phyloP scores from a whole-genome alignment of 768 basidiomycete species.

The Pisolithus tinctorius region DNA sequence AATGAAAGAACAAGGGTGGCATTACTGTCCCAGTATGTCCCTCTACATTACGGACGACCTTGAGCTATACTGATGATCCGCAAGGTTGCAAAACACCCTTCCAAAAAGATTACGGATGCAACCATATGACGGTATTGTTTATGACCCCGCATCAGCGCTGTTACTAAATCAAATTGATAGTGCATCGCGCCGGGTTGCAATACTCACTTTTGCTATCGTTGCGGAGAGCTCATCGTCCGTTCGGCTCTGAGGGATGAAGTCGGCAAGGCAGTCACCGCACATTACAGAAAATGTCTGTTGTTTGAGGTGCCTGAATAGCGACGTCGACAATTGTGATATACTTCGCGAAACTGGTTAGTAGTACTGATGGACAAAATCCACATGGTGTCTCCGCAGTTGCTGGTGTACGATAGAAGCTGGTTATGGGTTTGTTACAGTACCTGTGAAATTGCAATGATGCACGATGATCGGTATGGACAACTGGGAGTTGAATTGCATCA shows the following conservation, averaged over 20 bases:
- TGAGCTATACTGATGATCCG: not conserved
- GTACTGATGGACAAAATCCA: too few species aligned
- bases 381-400: too few species aligned
- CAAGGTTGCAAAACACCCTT: conserved; percentile 43
- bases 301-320: conserved; percentile 27
- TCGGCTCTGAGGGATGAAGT: conserved; percentile 31
- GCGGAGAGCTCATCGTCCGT: conserved; percentile 41
- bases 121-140: conserved; percentile 49
- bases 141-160: not conserved
- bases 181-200: conserved; percentile 55
- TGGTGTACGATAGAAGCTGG: too few species aligned
- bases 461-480: too few species aligned
- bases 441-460: too few species aligned
- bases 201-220: conserved; percentile 51
- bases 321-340: not conserved
- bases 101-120: conserved; percentile 46
- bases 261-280: conserved; percentile 19
- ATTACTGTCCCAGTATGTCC: conserved; percentile 51
- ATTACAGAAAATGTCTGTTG: conserved; percentile 29
- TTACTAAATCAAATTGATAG: conserved; percentile 22
- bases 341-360: too few species aligned
- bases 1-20: conserved; percentile 55
- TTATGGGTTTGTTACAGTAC: too few species aligned
- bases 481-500: too few species aligned
- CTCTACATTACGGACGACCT: not conserved